phyloP scores from a whole-genome alignment of 495 filamentous ascomycete species.

The Gamarada debralockiae region DNA sequence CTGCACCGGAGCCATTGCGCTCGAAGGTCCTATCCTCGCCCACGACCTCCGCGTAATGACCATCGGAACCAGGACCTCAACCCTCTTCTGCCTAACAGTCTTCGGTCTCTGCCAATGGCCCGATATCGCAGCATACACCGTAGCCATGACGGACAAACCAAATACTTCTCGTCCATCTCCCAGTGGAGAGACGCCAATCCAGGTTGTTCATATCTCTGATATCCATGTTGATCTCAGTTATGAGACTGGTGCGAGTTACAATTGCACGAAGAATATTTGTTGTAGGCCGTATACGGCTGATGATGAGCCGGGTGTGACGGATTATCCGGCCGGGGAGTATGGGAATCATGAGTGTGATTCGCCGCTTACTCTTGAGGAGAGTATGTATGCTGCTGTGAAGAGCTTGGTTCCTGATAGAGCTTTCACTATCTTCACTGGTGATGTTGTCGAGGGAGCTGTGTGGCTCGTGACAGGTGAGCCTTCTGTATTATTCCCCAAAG shows the following conservation, averaged over 20 bases:
- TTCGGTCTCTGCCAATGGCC: slow-evolving; percentile 48
- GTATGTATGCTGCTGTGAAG: slow-evolving; percentile 47
- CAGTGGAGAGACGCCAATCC: slow-evolving; percentile 42
- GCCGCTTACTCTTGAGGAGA: slow-evolving; percentile 45
- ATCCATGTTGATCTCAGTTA: slow-evolving; percentile 53
- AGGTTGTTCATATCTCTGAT: slow-evolving; percentile 53
- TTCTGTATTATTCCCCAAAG: no score
- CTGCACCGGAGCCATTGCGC: slow-evolving; percentile 40
- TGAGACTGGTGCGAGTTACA: slow-evolving; percentile 42
- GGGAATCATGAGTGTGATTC: slow-evolving; percentile 50
- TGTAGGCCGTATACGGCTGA: slow-evolving; percentile 42
- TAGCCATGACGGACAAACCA: slow-evolving; percentile 43
- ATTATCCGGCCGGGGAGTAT: slow-evolving; percentile 40
- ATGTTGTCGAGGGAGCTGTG: slow-evolving; percentile 42
- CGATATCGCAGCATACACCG: slow-evolving; percentile 33
- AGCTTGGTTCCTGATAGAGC: slow-evolving; percentile 32
- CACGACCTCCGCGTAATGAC: slow-evolving; percentile 40
- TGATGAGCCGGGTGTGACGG: slow-evolving; percentile 38
- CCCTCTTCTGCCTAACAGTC: slow-evolving; percentile 44
- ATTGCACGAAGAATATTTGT: slow-evolving; percentile 54
- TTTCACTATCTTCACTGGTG: slow-evolving; percentile 45
- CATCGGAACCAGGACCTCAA: slow-evolving; percentile 42
- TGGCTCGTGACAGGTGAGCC: slow-evolving; percentile 36
- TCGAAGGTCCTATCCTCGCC: slow-evolving; percentile 46
- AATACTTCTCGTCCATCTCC: slow-evolving; percentile 33